Conservation (phyloP, 2,329 filamentous ascomycete genomes). For the Didymella arachidicola region DNA sequence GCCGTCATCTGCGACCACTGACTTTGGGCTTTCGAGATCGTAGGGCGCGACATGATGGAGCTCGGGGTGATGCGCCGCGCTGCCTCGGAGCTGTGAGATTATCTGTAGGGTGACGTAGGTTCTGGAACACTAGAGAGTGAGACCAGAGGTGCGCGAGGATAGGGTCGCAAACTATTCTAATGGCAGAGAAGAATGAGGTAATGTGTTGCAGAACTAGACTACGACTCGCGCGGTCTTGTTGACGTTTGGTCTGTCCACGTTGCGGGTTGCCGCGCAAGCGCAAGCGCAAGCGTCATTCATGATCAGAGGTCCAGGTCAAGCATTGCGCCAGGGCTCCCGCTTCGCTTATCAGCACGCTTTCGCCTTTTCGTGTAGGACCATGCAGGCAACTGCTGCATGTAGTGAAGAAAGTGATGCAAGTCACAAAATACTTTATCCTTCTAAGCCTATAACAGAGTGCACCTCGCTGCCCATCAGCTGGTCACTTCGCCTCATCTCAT, state of each 20-base stretch:
- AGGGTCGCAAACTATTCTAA: not conserved
- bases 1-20: constrained; percentile 4
- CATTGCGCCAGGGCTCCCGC: constrained; percentile 9
- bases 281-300: constrained; percentile 28
- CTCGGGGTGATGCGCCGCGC: constrained; percentile 22
- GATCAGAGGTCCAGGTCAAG: constrained; percentile 9
- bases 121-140: not conserved
- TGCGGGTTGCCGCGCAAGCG: constrained; percentile 20
- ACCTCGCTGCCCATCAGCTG: not conserved
- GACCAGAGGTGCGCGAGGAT: not conserved
- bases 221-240: constrained; percentile 1
- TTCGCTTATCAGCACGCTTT: constrained; percentile 16
- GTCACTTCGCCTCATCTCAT: not conserved
- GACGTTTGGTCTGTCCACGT: constrained; percentile 22
- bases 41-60: constrained; percentile 41
- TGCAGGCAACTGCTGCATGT: not conserved
- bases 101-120: constrained; percentile 13
- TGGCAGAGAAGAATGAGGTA: not conserved
- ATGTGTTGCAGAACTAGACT: not conserved
- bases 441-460: constrained; percentile 7
- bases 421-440: constrained; percentile 7
- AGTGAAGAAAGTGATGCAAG: not conserved
- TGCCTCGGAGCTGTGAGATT: constrained; percentile 5
- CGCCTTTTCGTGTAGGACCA: constrained; percentile 6
- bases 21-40: constrained; percentile 42